Evolutionary conservation across 306 rosid species (phyloP).

Genomic region (Macrotyloma uniflorum): DNA sequence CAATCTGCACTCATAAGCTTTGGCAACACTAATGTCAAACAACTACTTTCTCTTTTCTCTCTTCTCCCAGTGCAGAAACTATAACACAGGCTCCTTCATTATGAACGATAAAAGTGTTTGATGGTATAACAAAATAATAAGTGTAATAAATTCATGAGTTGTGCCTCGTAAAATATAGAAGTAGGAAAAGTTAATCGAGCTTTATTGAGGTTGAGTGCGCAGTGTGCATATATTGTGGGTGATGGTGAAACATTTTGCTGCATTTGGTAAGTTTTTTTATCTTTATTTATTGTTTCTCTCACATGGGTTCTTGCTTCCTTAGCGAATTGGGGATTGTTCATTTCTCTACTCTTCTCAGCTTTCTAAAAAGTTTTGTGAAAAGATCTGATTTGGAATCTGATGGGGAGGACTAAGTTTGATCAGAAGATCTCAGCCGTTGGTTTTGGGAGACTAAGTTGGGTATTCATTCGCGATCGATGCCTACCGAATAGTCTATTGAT

Average conservation of each 20-base stretch:
- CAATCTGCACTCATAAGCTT: constrained; percentile 19
- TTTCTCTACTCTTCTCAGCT: constrained; percentile 9
- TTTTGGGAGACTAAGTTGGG: constrained; percentile 20
- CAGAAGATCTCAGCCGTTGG: constrained; percentile 36
- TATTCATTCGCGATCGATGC: not conserved
- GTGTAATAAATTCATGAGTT: not conserved
- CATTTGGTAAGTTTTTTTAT: constrained; percentile 32
- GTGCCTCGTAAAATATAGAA: not conserved
- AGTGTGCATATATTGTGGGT: constrained; percentile 36
- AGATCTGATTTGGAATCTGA: constrained; percentile 39
- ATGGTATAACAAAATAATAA: constrained; percentile 7
- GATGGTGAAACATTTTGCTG: constrained; percentile 31
- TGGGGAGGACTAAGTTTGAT: constrained; percentile 2
- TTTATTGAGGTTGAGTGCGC: constrained; percentile 33
- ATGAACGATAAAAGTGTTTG: not conserved
- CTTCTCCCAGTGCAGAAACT: constrained; percentile 31
- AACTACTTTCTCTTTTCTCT: not conserved
- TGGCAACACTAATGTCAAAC: not conserved
- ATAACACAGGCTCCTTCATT: not conserved
- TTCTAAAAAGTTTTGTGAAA: constrained; percentile 1
- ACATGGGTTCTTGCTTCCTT: not conserved
- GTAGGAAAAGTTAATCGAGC: constrained; percentile 39
- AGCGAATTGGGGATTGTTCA: constrained; percentile 26
- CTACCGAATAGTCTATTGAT: not conserved
- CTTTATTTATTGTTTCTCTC: constrained; percentile 5